Evolutionary conservation across 2,329 filamentous ascomycete species (phyloP).

Genomic region (Alternaria incomplexa): DNA sequence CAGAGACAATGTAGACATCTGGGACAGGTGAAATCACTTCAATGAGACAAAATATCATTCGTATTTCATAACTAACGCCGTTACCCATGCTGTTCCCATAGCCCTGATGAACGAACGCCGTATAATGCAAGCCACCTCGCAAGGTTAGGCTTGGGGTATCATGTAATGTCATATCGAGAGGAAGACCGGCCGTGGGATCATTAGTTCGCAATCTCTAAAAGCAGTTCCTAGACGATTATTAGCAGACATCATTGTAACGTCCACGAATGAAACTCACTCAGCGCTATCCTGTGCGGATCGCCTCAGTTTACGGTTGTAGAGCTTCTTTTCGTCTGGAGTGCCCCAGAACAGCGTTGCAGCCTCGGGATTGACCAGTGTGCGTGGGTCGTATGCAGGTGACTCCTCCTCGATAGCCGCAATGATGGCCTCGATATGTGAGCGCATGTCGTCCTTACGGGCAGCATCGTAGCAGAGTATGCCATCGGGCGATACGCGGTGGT

Average conservation of each 20-base stretch:
- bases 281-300: slow-evolving; percentile 70
- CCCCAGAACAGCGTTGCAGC: slow-evolving; percentile 90
- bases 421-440: slow-evolving; percentile 82
- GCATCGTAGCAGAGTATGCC: slow-evolving; percentile 79
- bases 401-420: slow-evolving; percentile 86
- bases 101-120: slow-evolving; percentile 27
- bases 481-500: slow-evolving; percentile 81
- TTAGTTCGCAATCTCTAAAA: slow-evolving; percentile 19
- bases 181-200: slow-evolving; percentile 26
- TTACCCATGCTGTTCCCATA: slow-evolving; percentile 14
- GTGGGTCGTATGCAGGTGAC: slow-evolving; percentile 84
- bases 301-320: slow-evolving; percentile 81
- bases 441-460: slow-evolving; percentile 77
- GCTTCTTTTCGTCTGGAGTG: slow-evolving; percentile 75
- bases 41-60: background rate
- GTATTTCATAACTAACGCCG: slow-evolving; percentile 2
- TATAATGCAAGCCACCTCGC: slow-evolving; percentile 30
- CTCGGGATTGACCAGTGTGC: slow-evolving; percentile 84
- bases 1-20: background rate
- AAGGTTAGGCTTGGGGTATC: slow-evolving; percentile 34
- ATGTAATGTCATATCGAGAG: slow-evolving; percentile 33
- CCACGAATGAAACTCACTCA: slow-evolving; percentile 45
- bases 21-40: background rate
- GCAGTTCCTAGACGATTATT: slow-evolving; percentile 23
- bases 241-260: background rate